Evolutionary conservation across 2,329 filamentous ascomycete genomes (phyloP).

Genomic region (Aspergillus sp.): DNA sequence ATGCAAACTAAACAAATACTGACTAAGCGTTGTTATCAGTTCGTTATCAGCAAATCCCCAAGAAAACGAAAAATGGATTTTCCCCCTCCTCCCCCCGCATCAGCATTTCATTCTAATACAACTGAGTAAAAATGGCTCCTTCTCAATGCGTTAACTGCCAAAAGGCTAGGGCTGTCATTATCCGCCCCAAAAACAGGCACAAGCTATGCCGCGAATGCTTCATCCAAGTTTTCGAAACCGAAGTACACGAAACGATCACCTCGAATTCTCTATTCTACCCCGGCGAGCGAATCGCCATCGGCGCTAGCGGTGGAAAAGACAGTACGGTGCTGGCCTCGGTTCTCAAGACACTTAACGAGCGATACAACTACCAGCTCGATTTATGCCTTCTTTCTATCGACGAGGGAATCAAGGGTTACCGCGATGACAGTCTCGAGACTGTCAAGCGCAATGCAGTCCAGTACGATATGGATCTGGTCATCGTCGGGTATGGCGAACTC

Average conservation of each 20-base stretch:
- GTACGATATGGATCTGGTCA: constrained; percentile 87
- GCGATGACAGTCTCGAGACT: constrained; percentile 93
- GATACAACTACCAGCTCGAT: constrained; percentile 81
- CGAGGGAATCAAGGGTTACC: constrained; percentile 94
- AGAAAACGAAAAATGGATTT: constrained; percentile 7
- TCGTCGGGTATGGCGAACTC: constrained; percentile 87
- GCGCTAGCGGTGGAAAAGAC: constrained; percentile 95
- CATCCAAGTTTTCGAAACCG: constrained; percentile 80
- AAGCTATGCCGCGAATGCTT: constrained; percentile 93
- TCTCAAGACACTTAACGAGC: constrained; percentile 89
- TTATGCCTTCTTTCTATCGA: constrained; percentile 89
- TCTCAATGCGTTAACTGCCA: constrained; percentile 74
- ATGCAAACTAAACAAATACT: constrained; percentile 18
- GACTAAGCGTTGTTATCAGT: constrained; percentile 18
- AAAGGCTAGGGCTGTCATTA: constrained; percentile 77
- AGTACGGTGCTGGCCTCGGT: constrained; percentile 94
- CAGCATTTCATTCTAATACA: neutral
- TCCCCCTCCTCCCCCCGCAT: constrained; percentile 12
- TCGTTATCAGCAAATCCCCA: constrained; percentile 6
- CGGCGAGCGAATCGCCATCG: constrained; percentile 88
- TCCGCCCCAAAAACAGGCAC: constrained; percentile 90
- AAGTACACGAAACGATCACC: constrained; percentile 89
- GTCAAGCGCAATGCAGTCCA: constrained; percentile 91
- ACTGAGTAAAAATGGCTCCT: constrained; percentile 65
- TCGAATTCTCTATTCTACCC: constrained; percentile 76